Conservation (phyloP, 108 stramenopile genomes). For the Poteriospumella lacustris region DNA sequence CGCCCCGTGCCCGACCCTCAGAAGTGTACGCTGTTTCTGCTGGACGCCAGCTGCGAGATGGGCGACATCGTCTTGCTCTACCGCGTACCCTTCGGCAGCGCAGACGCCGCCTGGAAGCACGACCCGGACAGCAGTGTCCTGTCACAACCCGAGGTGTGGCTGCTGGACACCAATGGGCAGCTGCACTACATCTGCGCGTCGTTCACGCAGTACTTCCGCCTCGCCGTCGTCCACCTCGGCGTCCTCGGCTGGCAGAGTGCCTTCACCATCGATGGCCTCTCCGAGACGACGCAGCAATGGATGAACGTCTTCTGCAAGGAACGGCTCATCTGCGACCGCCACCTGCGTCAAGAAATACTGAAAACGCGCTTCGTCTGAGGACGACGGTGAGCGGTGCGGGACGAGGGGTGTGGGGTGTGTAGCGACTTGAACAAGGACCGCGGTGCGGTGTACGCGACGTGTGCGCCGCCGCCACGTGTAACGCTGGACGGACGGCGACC, state of each 20-base stretch:
- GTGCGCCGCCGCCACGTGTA: too few relatives aligned
- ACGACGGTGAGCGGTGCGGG: too few relatives aligned
- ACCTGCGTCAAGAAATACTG: too few relatives aligned
- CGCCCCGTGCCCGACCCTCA: neutral
- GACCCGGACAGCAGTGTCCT: too few relatives aligned
- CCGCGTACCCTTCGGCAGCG: neutral
- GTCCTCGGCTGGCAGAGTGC: constrained; percentile 45
- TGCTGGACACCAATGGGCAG: constrained; percentile 43
- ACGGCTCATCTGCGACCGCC: constrained; percentile 22
- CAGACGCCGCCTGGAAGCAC: neutral
- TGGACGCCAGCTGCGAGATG: neutral
- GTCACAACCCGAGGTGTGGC: constrained; percentile 44
- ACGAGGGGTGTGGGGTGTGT: too few relatives aligned
- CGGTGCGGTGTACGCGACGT: too few relatives aligned
- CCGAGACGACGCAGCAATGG: constrained; percentile 42
- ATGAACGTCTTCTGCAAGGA: constrained; percentile 52
- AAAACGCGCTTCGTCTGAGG: too few relatives aligned
- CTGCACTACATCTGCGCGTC: constrained; percentile 40
- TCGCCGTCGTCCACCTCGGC: constrained; percentile 46
- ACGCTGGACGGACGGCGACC: too few relatives aligned
- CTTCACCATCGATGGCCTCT: constrained; percentile 37
- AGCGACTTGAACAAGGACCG: too few relatives aligned
- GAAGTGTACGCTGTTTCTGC: neutral
- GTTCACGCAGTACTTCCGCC: constrained; percentile 50
- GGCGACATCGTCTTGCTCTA: constrained; percentile 21